A percentile compares a stretch with the other conserved stretches of the same genome.
These are phyloP conservation scores for Aspergillus heteromorphus DNA, from an alignment of 495 filamentous ascomycete genomes.

Conservation along the genomic window DNA sequence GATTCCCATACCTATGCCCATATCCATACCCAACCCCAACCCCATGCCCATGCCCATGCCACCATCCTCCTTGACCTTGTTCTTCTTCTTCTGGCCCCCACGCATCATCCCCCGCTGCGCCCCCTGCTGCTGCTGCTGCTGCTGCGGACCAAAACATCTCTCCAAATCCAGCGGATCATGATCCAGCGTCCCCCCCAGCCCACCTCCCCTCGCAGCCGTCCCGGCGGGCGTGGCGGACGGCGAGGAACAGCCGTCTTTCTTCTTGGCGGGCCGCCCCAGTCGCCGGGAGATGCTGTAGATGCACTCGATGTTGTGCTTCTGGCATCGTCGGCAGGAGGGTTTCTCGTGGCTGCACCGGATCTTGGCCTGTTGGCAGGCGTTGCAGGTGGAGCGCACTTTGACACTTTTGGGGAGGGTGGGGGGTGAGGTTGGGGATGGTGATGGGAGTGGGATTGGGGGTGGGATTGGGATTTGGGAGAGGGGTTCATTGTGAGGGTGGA, in stretches of 20 bases:
- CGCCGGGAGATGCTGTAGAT: conserved; percentile 44
- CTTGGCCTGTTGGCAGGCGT: conserved; percentile 45
- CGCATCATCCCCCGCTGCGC: conserved; percentile 11
- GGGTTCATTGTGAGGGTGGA: too few relatives aligned
- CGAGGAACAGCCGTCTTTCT: conserved; percentile 24
- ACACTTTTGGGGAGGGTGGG: conserved; percentile 30
- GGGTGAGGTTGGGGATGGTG: too few relatives aligned
- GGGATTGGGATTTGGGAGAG: too few relatives aligned
- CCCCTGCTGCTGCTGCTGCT: conserved; percentile 1
- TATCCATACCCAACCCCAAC: too few relatives aligned
- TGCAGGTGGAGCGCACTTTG: conserved; percentile 44
- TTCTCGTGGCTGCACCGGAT: conserved; percentile 47
- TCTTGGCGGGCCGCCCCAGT: conserved; percentile 39
- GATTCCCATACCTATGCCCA: background rate
- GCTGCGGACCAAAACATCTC: too few relatives aligned
- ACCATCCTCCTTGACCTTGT: background rate
- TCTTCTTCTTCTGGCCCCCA: conserved; percentile 14
- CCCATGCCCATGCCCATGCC: background rate
- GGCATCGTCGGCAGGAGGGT: conserved; percentile 39
- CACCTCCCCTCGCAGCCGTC: too few relatives aligned
- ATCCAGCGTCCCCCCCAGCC: background rate
- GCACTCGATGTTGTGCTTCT: conserved; percentile 38
- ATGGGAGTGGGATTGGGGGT: too few relatives aligned
- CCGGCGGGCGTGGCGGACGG: too few relatives aligned
- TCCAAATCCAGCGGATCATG: background rate